These are phyloP conservation scores for Gentiana straminea DNA, from an alignment of 257 asterid species.

Conservation along the genomic window DNA sequence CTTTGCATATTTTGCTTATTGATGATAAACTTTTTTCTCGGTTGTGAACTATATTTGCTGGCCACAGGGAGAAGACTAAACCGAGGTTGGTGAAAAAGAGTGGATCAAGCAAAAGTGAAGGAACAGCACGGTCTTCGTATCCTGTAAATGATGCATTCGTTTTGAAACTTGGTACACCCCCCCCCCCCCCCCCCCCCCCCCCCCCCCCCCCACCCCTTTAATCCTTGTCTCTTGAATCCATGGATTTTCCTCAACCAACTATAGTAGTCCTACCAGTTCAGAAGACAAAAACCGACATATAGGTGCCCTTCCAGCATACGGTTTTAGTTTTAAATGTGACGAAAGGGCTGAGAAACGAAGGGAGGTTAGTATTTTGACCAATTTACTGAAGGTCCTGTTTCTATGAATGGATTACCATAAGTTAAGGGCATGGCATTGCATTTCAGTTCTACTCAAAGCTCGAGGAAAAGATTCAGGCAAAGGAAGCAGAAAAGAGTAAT, in stretches of 20 bases:
- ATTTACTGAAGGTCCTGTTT: not conserved
- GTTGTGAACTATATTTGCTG: slow-evolving; percentile 14
- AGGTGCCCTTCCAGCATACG: slow-evolving; percentile 71
- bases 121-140: slow-evolving; percentile 23
- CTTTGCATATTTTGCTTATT: not conserved
- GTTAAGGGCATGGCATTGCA: slow-evolving; percentile 8
- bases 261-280: slow-evolving; percentile 56
- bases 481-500: slow-evolving; percentile 72
- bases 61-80: slow-evolving; percentile 23
- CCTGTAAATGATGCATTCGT: slow-evolving; percentile 2
- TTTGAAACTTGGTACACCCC: not conserved
- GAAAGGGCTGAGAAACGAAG: slow-evolving; percentile 93
- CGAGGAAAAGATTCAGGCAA: slow-evolving; percentile 87
- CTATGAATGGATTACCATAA: slow-evolving; percentile 4
- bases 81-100: slow-evolving; percentile 24
- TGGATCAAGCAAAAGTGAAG: slow-evolving; percentile 20
- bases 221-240: no score
- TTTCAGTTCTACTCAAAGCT: slow-evolving; percentile 78
- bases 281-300: slow-evolving; percentile 49
- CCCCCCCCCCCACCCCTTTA: no score
- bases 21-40: slow-evolving; percentile 2
- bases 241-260: slow-evolving; percentile 40
- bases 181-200: no score
- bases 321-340: slow-evolving; percentile 80
- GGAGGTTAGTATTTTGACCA: slow-evolving; percentile 52